Conservation (phyloP, 2,329 filamentous ascomycete genomes). For the Aspergillus alliaceus region DNA sequence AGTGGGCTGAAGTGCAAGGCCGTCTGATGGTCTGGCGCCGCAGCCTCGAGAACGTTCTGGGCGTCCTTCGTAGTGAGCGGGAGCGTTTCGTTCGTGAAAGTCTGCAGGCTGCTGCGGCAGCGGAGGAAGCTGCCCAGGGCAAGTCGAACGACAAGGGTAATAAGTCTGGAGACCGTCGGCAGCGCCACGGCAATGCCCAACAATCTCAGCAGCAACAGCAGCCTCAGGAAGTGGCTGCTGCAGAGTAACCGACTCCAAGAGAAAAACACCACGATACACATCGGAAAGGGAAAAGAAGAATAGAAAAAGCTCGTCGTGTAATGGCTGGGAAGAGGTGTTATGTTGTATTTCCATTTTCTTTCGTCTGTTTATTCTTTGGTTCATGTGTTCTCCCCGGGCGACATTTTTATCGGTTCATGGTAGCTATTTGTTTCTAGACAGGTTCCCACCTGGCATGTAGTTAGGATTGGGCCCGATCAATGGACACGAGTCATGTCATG, state of each 20-base stretch:
- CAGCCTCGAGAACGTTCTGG: conserved; percentile 75
- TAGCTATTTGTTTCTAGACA: conserved; percentile 19
- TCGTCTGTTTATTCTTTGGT: conserved; percentile 5
- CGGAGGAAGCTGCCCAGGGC: conserved; percentile 31
- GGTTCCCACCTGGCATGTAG: conserved; percentile 11
- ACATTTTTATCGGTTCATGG: conserved; percentile 15
- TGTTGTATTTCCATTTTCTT: conserved; percentile 1
- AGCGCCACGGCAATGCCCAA: conserved; percentile 28
- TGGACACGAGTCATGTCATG: conserved; percentile 23
- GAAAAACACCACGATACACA: neutral
- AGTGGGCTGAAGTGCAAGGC: conserved; percentile 93
- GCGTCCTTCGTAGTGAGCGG: conserved; percentile 78
- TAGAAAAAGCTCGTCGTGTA: conserved; percentile 7
- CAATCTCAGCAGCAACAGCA: conserved; percentile 25
- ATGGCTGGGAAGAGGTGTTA: conserved; percentile 8
- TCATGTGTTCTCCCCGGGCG: conserved; percentile 5
- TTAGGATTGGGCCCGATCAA: conserved; percentile 15
- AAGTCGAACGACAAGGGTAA: conserved; percentile 35
- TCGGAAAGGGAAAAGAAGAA: conserved; percentile 1
- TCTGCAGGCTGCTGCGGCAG: conserved; percentile 52
- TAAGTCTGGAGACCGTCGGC: conserved; percentile 35
- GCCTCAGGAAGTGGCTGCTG: conserved; percentile 31
- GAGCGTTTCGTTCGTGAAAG: conserved; percentile 71
- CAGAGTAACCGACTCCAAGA: conserved; percentile 2
- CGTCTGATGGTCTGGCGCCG: conserved; percentile 88